Evolutionary conservation across 1,284 basidiomycete species (phyloP), one percentile per base, ranked within the genome.

Genomic region (Cryptococcus sp.): DNA sequence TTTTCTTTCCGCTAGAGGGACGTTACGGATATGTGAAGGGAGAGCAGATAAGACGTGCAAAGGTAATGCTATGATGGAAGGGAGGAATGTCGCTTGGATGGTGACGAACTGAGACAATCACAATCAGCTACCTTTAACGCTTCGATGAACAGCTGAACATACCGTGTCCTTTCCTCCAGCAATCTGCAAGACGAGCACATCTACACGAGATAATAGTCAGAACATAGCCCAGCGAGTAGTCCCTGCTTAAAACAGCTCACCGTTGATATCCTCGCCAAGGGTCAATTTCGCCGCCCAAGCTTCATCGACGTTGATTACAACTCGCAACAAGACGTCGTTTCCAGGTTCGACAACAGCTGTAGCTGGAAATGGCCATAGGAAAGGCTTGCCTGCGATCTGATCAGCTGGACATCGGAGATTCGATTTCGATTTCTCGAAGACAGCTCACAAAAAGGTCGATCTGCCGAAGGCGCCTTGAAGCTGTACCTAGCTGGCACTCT

Each of bases 181-280:
- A 3, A 76, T 65, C 38, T 72, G 71, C 23, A 77, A 51, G 0
- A 77, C 74, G 6, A 77, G 64, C 0, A 77, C 75, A 59, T 76
- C 72, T 74, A 56, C 16, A 16, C 11, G 5, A 23, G 27, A 15
- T 45, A 42, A 23, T 15, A 16, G 46, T 17, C 35, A 20, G 38
- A 5, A 16, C 50, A 41, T 20, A 17, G 31, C 49, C 23, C 53
- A 22, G 27, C 5, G 16, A 13, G 27, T 2, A 31, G 31, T 40
- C 42, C 5, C 23, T 17, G 42, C n/a, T 44, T n/a, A 13, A 49
- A 11, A 17, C 48, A 15, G 53, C 68, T 56, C 40, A 72, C 72
- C 74, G 25, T 69, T 72, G 67, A 75, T 68, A 17, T 77, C 75
- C 11, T 65, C 65, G 5, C 69, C 70, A 13, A 64, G 38, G n/a